Base-by-base conservation (phyloP, 257 asterid genomes). In the Hygrophila difformis region DNA sequence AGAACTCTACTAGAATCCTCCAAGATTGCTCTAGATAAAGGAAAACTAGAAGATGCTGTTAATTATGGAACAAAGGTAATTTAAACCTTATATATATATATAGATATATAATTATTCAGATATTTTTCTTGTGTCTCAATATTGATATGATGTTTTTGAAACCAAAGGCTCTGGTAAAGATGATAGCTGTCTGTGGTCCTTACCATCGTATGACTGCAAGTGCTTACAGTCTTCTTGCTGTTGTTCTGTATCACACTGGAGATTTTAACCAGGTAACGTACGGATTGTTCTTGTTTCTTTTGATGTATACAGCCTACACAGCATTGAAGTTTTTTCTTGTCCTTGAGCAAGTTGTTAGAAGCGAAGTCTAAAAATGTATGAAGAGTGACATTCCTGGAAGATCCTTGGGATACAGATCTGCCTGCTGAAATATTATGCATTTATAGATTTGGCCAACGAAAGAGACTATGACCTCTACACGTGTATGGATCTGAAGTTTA, bases 181-280 rank as follows among this genome's bases (percentile, higher is more conserved):
- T 91, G 93, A 80, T 91, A 47, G 89, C 97, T 47, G 97, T 91
- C 12, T 86, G 99, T 50, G 99, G 99, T 55, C 97, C 99, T 47
- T 87, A 80, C 68, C 95, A 91, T 70, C 94, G 97, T 53, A 74
- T 77, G 35, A 91, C 95, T 18, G 99, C 99, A 46, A 71, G 97
- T 71, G 97, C 99, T 34, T 91, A 91, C 66, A 91, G 97, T 73
- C 95, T 91, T 61, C 89, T 91, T 28, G 97, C 99, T 45, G 99
- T 91, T 64, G 99, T 91, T 60, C 78, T 91, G 70, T 91, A 91
- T 68, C 99, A 91, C 76, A 91, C 99, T 34, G 99, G 99, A 53
- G 99, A 91, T 47, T 86, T 91, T 68, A 78, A 91, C 78, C 97
- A 91, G 94, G 99, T 83, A 57, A 44, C 23, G 39, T 12, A 17